A percentile compares a stretch with the other conserved stretches of the same genome.
Conservation (phyloP, 225 moss, liverwort and hornwort species). For the Physcomitrium patens region DNA sequence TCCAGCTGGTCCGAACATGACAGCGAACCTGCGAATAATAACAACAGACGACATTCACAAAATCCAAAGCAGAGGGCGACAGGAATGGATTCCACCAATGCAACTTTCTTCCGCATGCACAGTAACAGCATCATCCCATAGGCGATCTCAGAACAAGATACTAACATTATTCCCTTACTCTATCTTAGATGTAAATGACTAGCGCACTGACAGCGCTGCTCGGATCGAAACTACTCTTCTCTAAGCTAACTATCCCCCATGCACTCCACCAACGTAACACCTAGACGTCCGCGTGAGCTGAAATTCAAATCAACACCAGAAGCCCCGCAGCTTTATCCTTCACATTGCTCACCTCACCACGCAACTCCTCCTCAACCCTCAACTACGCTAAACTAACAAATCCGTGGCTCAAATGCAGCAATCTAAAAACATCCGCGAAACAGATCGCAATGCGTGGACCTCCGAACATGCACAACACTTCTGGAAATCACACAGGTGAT, state of each 20-base stretch:
- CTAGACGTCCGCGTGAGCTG: not conserved
- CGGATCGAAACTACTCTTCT: too few relatives aligned
- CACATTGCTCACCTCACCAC: not conserved
- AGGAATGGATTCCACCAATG: conserved; percentile 9
- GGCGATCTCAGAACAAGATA: conserved; percentile 12
- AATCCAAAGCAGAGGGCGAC: not conserved
- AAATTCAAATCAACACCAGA: conserved; percentile 3
- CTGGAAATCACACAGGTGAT: not conserved
- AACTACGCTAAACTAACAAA: conserved; percentile 14
- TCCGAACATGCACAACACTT: not conserved
- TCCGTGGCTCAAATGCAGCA: not conserved
- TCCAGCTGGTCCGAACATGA: conserved; percentile 1
- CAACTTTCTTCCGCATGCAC: conserved; percentile 14
- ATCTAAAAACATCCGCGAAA: not conserved
- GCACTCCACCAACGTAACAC: too few relatives aligned
- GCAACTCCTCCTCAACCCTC: conserved; percentile 10
- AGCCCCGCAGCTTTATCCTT: conserved; percentile 7
- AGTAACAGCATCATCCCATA: not conserved
- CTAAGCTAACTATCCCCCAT: too few relatives aligned
- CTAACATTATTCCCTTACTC: not conserved
- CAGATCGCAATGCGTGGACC: conserved; percentile 11
- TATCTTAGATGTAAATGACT: not conserved
- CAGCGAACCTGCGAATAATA: not conserved
- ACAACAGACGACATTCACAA: not conserved
- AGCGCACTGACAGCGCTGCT: not conserved